Evolutionary conservation across 2,329 filamentous ascomycete species (phyloP), one percentile per base, ranked within the genome.

Genomic region (Phialophora tarda): DNA sequence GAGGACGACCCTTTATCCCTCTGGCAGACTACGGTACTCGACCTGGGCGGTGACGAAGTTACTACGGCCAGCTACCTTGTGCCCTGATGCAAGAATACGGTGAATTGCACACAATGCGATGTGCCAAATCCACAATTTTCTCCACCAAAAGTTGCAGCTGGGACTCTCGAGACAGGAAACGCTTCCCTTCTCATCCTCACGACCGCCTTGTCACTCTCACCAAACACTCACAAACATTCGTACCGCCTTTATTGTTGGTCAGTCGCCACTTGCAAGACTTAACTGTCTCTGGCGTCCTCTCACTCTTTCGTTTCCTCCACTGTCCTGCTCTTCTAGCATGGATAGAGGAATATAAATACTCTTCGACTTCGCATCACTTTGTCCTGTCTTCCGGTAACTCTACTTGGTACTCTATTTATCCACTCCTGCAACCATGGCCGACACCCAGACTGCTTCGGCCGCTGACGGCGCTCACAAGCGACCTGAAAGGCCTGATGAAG

Each of bases 401-500:
- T 23, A 26, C 28, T 53, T 60, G 55, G 59, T 61, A 56, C 41
- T 41, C 44, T 12, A 47, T 26, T 23, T n/a, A 21, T 26, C 59
- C 38, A 21, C 38, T 7, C 51, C 44, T 50, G 63, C 60, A 73
- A 53, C 65, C 68, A 81, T 80, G 78, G 75, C 79, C 73, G 74
- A 75, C 67, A 71, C 71, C 58, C 71, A 72, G 60, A 70, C 72
- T 68, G 63, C 76, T 70, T 71, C 74, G 73, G 75, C 75, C 71
- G 72, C 73, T 66, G 79, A 79, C 74, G 76, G 63, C 58, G 63
- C 41, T 24, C 74, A 68, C 77, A 79, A 75, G 74, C 92, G 89
- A 82, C 93, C 93, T 62, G 86, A 91, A 80, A 92, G 91, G 85
- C 95, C 95, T 55, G 91, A 97, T 79, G 91, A 95, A 82, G 90